Conservation (phyloP, 2,329 filamentous ascomycete species). For the Coleophoma eucalyptorum region DNA sequence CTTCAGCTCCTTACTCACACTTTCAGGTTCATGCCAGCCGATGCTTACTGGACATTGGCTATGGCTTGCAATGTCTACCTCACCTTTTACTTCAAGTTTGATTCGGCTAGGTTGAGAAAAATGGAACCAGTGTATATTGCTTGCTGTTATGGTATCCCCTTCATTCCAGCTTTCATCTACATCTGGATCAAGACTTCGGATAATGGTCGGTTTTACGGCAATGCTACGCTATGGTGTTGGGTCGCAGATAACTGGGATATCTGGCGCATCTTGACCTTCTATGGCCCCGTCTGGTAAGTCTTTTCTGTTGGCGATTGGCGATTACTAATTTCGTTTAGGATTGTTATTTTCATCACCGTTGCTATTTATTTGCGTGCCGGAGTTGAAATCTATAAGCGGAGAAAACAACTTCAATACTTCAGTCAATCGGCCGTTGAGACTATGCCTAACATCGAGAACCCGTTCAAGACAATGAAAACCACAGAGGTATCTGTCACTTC, state of each 20-base stretch:
- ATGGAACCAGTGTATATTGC: slow-evolving; percentile 70
- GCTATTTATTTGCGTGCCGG: slow-evolving; percentile 66
- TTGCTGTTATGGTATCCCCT: slow-evolving; percentile 69
- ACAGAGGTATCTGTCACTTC: slow-evolving; percentile 63
- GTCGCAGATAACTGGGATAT: slow-evolving; percentile 63
- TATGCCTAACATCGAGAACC: slow-evolving; percentile 35
- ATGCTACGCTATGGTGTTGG: slow-evolving; percentile 82
- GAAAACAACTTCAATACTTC: slow-evolving; percentile 56
- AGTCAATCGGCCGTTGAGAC: slow-evolving; percentile 34
- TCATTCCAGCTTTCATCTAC: slow-evolving; percentile 64
- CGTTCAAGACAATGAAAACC: slow-evolving; percentile 47
- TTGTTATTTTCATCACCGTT: slow-evolving; percentile 57
- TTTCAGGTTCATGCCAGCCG: slow-evolving; percentile 70
- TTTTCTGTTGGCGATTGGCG: no score
- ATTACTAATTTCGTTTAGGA: slow-evolving; percentile 34
- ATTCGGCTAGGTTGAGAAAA: slow-evolving; percentile 56
- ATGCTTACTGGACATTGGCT: slow-evolving; percentile 72
- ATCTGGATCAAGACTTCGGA: slow-evolving; percentile 56
- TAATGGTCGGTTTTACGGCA: slow-evolving; percentile 63
- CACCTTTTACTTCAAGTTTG: slow-evolving; percentile 74
- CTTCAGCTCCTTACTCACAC: background rate
- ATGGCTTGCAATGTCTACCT: slow-evolving; percentile 85
- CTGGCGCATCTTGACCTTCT: slow-evolving; percentile 72
- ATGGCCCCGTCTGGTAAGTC: slow-evolving; percentile 64
- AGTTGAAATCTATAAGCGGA: slow-evolving; percentile 62